These are phyloP conservation scores for Candida insectorum DNA, from an alignment of 805 yeast species.

Conservation along the genomic window DNA sequence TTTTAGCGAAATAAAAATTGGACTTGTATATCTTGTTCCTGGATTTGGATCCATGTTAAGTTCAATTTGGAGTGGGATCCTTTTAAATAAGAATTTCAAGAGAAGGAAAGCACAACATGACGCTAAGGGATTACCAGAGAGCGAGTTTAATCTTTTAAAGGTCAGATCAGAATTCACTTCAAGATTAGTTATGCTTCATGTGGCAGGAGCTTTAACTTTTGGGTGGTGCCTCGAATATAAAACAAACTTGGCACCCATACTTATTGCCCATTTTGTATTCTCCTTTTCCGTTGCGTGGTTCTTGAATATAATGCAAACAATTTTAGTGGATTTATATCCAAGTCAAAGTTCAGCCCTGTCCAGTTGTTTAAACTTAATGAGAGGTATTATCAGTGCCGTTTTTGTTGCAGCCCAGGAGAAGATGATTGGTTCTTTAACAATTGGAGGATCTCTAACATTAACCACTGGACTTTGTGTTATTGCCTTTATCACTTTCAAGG, in stretches of 20 bases:
- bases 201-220: background rate
- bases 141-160: no score
- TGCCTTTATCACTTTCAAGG: background rate
- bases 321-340: slow-evolving; percentile 72
- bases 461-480: background rate
- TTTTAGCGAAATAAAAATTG: slow-evolving; percentile 51
- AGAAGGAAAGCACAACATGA: slow-evolving; percentile 6
- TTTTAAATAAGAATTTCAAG: slow-evolving; percentile 50
- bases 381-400: slow-evolving; percentile 67
- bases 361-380: slow-evolving; percentile 61
- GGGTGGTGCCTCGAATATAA: background rate
- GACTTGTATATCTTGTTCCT: slow-evolving; percentile 65
- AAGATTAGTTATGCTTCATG: no score
- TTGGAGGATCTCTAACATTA: slow-evolving; percentile 71
- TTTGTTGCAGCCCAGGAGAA: slow-evolving; percentile 61
- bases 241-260: background rate
- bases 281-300: background rate
- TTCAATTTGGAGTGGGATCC: slow-evolving; percentile 52
- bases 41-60: slow-evolving; percentile 65
- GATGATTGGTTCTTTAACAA: slow-evolving; percentile 53
- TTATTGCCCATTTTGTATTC: background rate
- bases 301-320: slow-evolving; percentile 53
- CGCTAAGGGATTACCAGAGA: no score
- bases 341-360: slow-evolving; percentile 64
- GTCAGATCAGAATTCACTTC: background rate